Evolutionary conservation across 2,329 filamentous ascomycete species (phyloP).

Genomic region (Aspergillus fischeri): DNA sequence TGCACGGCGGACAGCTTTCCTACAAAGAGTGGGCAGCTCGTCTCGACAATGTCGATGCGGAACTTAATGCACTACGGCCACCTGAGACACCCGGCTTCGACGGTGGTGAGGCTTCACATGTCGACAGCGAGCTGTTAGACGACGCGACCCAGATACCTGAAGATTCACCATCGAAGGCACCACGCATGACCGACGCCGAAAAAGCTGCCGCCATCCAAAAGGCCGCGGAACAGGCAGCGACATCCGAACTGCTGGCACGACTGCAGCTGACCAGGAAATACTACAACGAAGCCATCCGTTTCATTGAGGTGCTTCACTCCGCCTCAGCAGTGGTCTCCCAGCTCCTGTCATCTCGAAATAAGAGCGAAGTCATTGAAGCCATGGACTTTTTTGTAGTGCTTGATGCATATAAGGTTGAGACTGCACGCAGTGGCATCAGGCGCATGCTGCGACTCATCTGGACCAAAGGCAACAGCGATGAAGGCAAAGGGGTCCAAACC

Average conservation of each 20-base stretch:
- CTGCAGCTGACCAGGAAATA: slow-evolving; percentile 84
- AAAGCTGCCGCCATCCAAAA: slow-evolving; percentile 70
- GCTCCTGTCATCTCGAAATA: slow-evolving; percentile 88
- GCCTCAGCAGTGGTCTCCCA: slow-evolving; percentile 79
- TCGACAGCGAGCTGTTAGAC: slow-evolving; percentile 75
- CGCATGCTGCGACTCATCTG: slow-evolving; percentile 96
- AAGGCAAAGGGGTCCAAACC: slow-evolving; percentile 95
- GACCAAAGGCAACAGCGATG: slow-evolving; percentile 99
- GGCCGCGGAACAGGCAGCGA: slow-evolving; percentile 80
- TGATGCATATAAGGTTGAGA: slow-evolving; percentile 93
- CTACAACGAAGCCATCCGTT: slow-evolving; percentile 87
- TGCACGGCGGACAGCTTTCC: slow-evolving; percentile 83
- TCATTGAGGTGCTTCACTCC: slow-evolving; percentile 85
- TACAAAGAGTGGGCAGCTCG: slow-evolving; percentile 80
- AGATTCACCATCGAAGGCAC: slow-evolving; percentile 61
- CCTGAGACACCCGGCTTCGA: slow-evolving; percentile 68
- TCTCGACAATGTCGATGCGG: slow-evolving; percentile 75
- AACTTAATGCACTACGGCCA: slow-evolving; percentile 77
- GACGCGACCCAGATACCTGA: slow-evolving; percentile 77
- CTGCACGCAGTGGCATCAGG: slow-evolving; percentile 85
- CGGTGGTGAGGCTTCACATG: slow-evolving; percentile 62
- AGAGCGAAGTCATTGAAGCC: slow-evolving; percentile 96
- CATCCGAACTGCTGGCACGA: slow-evolving; percentile 81
- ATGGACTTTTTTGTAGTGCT: slow-evolving; percentile 98
- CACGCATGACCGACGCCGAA: slow-evolving; percentile 73